Conservation (phyloP, 108 stramenopile species). For the Nitzschia palea region DNA sequence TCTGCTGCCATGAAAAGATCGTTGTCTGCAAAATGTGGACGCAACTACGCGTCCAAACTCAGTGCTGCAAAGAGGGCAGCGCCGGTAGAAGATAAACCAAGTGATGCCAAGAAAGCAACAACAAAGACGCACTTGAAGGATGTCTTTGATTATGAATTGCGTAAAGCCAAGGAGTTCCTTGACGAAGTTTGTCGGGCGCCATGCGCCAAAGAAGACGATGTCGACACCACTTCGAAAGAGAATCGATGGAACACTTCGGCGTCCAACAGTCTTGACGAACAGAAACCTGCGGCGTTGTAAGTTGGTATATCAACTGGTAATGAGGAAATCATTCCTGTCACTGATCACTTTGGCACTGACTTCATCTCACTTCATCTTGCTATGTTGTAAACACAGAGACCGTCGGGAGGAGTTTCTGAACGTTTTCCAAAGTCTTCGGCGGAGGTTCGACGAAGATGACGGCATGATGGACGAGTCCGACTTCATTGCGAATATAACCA, state of each 20-base stretch:
- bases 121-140: neutral
- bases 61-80: neutral
- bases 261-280: neutral
- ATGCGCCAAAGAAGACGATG: neutral
- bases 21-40: neutral
- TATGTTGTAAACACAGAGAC: neutral
- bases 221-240: neutral
- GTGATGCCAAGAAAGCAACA: neutral
- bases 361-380: neutral
- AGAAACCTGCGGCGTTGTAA: neutral
- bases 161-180: conserved; percentile 13
- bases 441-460: conserved; percentile 30
- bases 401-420: conserved; percentile 35
- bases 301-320: neutral
- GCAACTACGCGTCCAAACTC: neutral
- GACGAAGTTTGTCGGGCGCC: conserved; percentile 7
- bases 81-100: neutral
- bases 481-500: conserved; percentile 6
- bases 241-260: neutral
- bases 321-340: neutral
- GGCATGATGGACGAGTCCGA: conserved; percentile 20
- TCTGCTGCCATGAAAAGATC: neutral
- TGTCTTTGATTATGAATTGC: conserved; percentile 13
- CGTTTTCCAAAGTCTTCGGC: conserved; percentile 12
- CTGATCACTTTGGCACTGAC: neutral